Conservation (phyloP, 768 basidiomycete species). For the Suillus decipiens region DNA sequence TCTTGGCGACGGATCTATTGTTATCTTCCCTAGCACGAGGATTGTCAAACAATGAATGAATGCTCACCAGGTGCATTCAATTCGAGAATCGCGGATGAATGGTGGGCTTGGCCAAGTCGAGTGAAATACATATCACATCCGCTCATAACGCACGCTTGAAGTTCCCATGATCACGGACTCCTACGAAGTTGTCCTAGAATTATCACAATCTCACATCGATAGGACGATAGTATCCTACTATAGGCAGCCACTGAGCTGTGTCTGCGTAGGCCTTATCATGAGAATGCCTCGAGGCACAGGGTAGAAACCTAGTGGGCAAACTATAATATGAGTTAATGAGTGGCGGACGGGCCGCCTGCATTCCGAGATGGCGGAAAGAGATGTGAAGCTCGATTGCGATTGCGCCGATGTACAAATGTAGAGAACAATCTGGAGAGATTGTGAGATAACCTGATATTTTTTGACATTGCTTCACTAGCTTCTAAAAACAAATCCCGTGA, state of each 20-base stretch:
- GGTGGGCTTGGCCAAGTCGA: neutral
- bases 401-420: neutral
- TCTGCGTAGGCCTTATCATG: neutral
- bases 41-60: neutral
- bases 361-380: neutral
- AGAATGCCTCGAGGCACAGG: neutral
- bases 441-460: neutral
- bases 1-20: neutral
- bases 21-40: neutral
- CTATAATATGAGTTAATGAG: neutral
- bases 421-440: neutral
- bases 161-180: neutral
- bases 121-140: neutral
- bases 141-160: neutral
- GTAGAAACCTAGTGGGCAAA: neutral
- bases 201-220: neutral
- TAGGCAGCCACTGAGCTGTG: neutral
- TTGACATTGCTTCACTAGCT: neutral
- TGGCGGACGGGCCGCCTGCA: neutral
- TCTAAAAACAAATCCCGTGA: too few species aligned
- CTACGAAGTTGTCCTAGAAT: neutral
- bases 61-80: neutral
- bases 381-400: neutral
- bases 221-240: neutral
- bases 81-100: constrained; percentile 3